Base-by-base conservation (phyloP, 495 filamentous ascomycete genomes). In the Rhypophila decipiens region DNA sequence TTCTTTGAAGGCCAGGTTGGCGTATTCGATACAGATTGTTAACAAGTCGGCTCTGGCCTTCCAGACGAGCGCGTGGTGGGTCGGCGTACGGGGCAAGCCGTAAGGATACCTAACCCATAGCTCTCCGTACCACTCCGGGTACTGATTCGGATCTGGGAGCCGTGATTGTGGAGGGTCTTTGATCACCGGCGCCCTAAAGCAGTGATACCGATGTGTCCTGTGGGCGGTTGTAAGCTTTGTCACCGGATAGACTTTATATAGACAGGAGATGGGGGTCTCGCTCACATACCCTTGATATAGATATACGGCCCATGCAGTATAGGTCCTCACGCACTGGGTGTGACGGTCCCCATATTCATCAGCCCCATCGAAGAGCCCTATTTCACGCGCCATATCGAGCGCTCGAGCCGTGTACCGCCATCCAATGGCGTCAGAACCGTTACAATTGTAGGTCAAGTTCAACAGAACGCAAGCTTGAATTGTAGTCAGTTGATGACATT, bases 231-330 rank as follows among this genome's bases (percentile, higher is more conserved):
- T 45, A 11, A 41, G 17, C n/a, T n/a, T n/a, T n/a, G n/a, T n/a
- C n/a, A n/a, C n/a, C n/a, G n/a, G n/a, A n/a, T n/a, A n/a, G n/a
- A n/a, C n/a, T n/a, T n/a, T n/a, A n/a, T n/a, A n/a, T n/a, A n/a
- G n/a, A n/a, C 37, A 20, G 9, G 13, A 19, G 2, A 17, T n/a
- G n/a, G n/a, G n/a, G n/a, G n/a, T n/a, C n/a, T n/a, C n/a, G 12
- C 34, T 37, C 17, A 58, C 62, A 4, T 63, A 71, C 68, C 55
- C 60, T 51, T 67, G 60, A 63, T 60, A 70, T 20, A 36, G 46
- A 36, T 58, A 71, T 17, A 69, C 17, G 10, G 42, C 47, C 68
- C 68, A 71, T 0, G 66, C 66, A 1, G 66, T 71, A 21, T 61
- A 63, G 0, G 57, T 47, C 42, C 65, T 54, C 3, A 52, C 61